Evolutionary conservation across 306 rosid genomes (phyloP), one percentile per base, ranked within the genome.

Genomic region (Fragaria iinumae): DNA sequence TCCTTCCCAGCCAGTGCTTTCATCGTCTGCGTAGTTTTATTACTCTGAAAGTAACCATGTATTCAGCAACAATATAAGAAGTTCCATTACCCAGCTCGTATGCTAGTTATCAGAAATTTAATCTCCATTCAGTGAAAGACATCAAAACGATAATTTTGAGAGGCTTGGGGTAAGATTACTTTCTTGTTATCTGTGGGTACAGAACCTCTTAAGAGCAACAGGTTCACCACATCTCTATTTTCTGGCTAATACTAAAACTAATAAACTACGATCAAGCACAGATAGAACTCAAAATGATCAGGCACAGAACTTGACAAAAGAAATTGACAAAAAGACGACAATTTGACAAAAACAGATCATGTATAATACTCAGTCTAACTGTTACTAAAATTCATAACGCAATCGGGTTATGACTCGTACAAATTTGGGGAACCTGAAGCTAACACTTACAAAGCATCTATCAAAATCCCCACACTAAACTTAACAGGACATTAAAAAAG

Each of bases 401-500:
- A 25, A 49, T 4, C 34, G 9, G 60, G 53, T 74, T 25, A 75
- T 62, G 63, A 76, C 27, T 57, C 65, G 16, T 55, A 81, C 75
- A 69, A 13, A 64, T 38, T 1, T 9, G 69, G 80, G 50, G 71
- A 71, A 60, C 71, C 63, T 49, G 21, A 81, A 67, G n/a, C 41
- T 34, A 59, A 81, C 74, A 78, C 74, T 59, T 75, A 50, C 50
- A 71, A 8, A 25, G 41, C 36, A 68, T 77, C 81, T 62, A 62
- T 53, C 80, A 76, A 85, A 82, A 79, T 75, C 79, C 83, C 83
- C 73, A 64, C 56, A 72, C 82, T 67, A 77, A 55, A 62, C 76
- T 77, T 71, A 84, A 68, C 96, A 85, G 89, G 91, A 82, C 93
- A 77, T 73, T 8, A 84, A 85, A 86, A 86, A 53, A 80, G 62